These are phyloP conservation scores for Uncinocarpus reesii DNA, from an alignment of 2,329 filamentous ascomycete genomes.

Conservation along the genomic window DNA sequence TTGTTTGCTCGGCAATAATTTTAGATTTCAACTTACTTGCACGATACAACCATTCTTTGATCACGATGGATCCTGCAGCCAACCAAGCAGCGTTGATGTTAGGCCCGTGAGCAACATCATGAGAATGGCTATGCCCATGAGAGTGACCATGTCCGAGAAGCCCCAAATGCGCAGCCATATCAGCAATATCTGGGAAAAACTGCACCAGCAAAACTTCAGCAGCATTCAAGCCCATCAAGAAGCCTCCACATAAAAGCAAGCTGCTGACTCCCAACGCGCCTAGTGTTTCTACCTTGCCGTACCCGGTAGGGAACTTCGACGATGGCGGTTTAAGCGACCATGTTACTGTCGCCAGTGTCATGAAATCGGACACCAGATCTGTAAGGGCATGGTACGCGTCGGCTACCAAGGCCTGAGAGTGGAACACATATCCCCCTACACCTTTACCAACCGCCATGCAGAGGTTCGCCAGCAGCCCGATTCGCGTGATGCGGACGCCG, in stretches of 20 bases:
- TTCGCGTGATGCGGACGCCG: constrained; percentile 82
- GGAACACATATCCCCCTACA: constrained; percentile 83
- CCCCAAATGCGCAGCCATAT: constrained; percentile 35
- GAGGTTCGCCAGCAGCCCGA: constrained; percentile 80
- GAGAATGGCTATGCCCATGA: constrained; percentile 52
- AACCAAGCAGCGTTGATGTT: constrained; percentile 94
- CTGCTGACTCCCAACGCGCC: constrained; percentile 88
- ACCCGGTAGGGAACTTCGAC: constrained; percentile 74
- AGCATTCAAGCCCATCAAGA: constrained; percentile 83
- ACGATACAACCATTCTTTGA: constrained; percentile 96
- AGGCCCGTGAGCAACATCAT: constrained; percentile 52
- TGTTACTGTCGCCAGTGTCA: constrained; percentile 87
- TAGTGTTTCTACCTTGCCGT: constrained; percentile 95
- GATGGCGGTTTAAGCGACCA: constrained; percentile 83
- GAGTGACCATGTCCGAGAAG: constrained; percentile 48
- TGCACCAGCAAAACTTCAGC: constrained; percentile 59
- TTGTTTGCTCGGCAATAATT: background rate
- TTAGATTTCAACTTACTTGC: constrained; percentile 59
- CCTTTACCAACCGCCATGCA: constrained; percentile 92
- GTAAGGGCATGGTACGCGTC: constrained; percentile 94
- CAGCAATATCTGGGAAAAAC: constrained; percentile 57
- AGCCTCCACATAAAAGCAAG: constrained; percentile 75
- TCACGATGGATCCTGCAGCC: constrained; percentile 72
- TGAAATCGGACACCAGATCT: constrained; percentile 86
- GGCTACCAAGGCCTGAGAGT: constrained; percentile 84